Percentiles rank a stretch among this genome's conserved stretches.
phyloP scores from a whole-genome alignment of 1,284 basidiomycete species.

The Bondarzewia mesenterica region DNA sequence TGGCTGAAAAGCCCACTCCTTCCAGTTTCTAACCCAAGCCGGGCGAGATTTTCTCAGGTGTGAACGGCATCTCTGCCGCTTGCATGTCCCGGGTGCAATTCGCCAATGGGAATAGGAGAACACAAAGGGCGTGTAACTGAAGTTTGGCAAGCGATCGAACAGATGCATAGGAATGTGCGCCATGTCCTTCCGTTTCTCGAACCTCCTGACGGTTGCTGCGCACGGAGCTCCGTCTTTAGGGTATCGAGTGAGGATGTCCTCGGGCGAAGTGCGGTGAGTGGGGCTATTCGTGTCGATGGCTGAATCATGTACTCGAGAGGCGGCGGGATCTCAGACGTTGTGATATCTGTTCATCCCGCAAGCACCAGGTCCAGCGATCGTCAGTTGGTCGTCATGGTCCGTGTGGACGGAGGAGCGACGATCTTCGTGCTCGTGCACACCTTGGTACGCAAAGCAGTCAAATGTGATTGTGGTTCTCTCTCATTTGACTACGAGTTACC shows the following conservation, averaged over 20 bases:
- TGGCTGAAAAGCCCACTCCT: background rate
- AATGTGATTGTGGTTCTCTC: too few relatives aligned
- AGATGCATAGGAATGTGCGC: too few relatives aligned
- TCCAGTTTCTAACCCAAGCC: too few relatives aligned
- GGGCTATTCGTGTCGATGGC: background rate
- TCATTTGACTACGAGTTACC: too few relatives aligned
- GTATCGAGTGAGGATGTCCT: background rate
- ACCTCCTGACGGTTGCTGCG: too few relatives aligned
- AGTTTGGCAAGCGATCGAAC: too few relatives aligned
- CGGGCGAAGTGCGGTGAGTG: background rate
- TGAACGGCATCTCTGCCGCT: background rate
- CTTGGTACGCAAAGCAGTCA: too few relatives aligned
- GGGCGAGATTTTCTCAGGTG: background rate
- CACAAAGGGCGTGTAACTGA: too few relatives aligned
- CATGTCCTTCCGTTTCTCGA: too few relatives aligned
- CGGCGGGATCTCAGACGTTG: background rate
- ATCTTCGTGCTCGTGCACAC: too few relatives aligned
- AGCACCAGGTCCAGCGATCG: background rate
- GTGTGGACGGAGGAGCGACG: too few relatives aligned
- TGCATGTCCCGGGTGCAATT: background rate
- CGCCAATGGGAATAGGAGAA: background rate
- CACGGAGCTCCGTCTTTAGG: background rate
- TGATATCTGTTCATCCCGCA: background rate
- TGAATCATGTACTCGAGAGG: too few relatives aligned
- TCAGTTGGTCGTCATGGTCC: background rate